Evolutionary conservation across 805 yeast species (phyloP).

Genomic region (Wickerhamia fluorescens): DNA sequence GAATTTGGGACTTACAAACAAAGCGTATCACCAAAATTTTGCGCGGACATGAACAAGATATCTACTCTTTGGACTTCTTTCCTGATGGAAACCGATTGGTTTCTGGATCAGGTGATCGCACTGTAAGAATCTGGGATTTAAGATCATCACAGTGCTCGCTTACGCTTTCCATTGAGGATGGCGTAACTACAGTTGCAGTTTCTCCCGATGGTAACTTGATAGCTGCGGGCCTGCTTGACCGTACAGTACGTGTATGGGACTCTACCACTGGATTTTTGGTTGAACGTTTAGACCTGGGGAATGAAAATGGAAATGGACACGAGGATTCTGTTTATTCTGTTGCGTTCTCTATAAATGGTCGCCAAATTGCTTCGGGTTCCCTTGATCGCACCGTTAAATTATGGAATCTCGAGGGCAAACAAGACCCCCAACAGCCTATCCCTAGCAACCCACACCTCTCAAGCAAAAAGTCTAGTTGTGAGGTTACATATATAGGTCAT

Average conservation of each 20-base stretch:
- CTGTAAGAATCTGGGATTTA: constrained; percentile 95
- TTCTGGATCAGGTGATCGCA: constrained; percentile 93
- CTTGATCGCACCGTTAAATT: constrained; percentile 92
- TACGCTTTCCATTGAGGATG: constrained; percentile 89
- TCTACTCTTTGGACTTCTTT: constrained; percentile 90
- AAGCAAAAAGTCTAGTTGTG: constrained; percentile 53
- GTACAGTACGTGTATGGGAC: constrained; percentile 96
- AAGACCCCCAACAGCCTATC: constrained; percentile 17
- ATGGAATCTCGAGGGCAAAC: constrained; percentile 76
- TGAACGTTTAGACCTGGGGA: constrained; percentile 86
- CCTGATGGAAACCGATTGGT: constrained; percentile 91
- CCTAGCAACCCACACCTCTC: constrained; percentile 10
- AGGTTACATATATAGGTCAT: constrained; percentile 91
- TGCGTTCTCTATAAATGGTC: constrained; percentile 85
- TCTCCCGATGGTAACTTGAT: constrained; percentile 91
- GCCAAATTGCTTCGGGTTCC: constrained; percentile 90
- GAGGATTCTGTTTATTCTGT: constrained; percentile 94
- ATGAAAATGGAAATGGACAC: constrained; percentile 86
- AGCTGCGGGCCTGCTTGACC: constrained; percentile 94
- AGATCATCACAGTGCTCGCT: constrained; percentile 82
- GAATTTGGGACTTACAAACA: constrained; percentile 92
- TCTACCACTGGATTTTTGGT: constrained; percentile 85
- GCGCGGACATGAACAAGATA: constrained; percentile 95
- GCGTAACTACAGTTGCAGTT: constrained; percentile 96
- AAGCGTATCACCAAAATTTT: constrained; percentile 79